phyloP scores from a whole-genome alignment of 2,329 filamentous ascomycete genomes.

The Aspergillus intermedius region DNA sequence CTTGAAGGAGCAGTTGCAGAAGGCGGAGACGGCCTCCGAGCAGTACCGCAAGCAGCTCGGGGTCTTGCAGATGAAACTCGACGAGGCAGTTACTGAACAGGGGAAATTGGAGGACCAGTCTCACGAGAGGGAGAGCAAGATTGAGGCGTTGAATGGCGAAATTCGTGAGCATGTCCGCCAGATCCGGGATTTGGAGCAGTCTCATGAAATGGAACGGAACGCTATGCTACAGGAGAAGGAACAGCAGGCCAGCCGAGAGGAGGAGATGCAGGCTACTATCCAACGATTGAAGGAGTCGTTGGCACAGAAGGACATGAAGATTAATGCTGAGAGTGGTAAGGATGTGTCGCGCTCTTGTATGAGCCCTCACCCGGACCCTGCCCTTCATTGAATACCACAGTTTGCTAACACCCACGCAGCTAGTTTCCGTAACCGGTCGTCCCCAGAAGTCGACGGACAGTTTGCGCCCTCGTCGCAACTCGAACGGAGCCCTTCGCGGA shows the following conservation, averaged over 20 bases:
- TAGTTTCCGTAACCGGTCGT: constrained; percentile 48
- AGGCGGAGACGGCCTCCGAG: constrained; percentile 70
- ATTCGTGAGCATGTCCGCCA: constrained; percentile 77
- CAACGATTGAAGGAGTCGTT: constrained; percentile 86
- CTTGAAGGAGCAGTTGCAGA: constrained; percentile 72
- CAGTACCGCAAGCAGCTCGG: constrained; percentile 78
- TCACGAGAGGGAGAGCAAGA: constrained; percentile 78
- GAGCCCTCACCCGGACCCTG: constrained; percentile 12
- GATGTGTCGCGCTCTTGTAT: constrained; percentile 49
- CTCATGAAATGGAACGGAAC: constrained; percentile 84
- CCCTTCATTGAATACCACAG: neutral
- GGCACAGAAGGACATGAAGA: constrained; percentile 61
- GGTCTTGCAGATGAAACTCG: constrained; percentile 75
- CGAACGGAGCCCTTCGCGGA: constrained; percentile 80
- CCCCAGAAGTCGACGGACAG: constrained; percentile 64
- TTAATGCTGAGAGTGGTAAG: constrained; percentile 45
- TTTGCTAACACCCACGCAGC: constrained; percentile 25
- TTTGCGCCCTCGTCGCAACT: constrained; percentile 83
- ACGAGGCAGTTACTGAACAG: constrained; percentile 78
- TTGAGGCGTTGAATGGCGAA: constrained; percentile 74
- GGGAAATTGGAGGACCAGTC: constrained; percentile 77
- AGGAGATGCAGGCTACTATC: constrained; percentile 85
- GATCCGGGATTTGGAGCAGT: constrained; percentile 83
- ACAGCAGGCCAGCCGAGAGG: constrained; percentile 73
- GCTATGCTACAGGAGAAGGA: constrained; percentile 89